Evolutionary conservation across 164 flowering plant genomes (phyloP).

Genomic region (Nymphaea colorata): DNA sequence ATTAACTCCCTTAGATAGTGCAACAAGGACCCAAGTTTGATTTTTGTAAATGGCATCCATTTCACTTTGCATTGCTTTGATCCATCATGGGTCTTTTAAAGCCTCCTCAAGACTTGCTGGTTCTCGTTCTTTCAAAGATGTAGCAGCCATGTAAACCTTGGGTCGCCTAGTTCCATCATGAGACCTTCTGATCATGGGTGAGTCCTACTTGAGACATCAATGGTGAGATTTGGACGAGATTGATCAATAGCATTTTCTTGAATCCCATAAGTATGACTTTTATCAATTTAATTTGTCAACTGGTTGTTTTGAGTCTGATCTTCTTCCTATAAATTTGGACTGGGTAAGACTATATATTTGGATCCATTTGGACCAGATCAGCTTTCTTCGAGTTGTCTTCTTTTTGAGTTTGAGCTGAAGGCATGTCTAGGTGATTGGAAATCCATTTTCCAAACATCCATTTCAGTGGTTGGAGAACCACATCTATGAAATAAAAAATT

Average conservation of each 20-base stretch:
- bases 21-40: conserved; percentile 2
- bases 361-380: not conserved
- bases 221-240: not conserved
- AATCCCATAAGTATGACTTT: no score
- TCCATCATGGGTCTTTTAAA: not conserved
- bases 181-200: not conserved
- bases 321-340: not conserved
- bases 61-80: not conserved
- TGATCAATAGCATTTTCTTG: no score
- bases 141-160: not conserved
- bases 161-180: not conserved
- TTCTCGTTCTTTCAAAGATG: not conserved
- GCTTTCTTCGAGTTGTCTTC: no score
- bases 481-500: no score
- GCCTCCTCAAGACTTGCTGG: not conserved
- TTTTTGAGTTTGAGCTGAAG: no score
- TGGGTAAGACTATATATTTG: not conserved
- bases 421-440: no score
- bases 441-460: no score
- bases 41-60: not conserved
- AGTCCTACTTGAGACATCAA: not conserved
- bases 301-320: not conserved
- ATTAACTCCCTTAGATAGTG: not conserved
- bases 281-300: no score
- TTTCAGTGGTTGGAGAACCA: no score